Conservation (phyloP, 257 asterid species). For the Solanum ossicruentum region DNA sequence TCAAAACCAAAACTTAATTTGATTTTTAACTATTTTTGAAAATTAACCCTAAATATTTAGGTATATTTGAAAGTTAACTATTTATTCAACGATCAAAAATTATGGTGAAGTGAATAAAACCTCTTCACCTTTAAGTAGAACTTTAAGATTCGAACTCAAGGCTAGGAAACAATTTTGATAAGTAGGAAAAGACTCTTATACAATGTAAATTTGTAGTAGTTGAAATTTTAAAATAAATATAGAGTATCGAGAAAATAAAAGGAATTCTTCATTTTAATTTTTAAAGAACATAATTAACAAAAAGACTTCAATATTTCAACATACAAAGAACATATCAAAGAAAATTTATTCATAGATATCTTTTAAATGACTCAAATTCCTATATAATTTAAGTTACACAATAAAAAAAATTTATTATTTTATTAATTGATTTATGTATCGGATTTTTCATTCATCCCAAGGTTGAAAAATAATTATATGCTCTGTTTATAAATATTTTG, state of each 20-base stretch:
- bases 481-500: too few species aligned
- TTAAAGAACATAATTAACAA: too few species aligned
- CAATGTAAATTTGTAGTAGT: neutral
- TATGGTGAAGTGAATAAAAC: neutral
- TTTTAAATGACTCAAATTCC: neutral
- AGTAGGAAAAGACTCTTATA: neutral
- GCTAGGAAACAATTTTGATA: neutral
- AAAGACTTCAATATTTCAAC: too few species aligned
- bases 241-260: fast-evolving
- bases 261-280: neutral
- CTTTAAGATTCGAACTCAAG: fast-evolving
- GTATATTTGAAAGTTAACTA: neutral
- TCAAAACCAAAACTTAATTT: neutral
- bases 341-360: neutral
- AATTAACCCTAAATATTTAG: neutral
- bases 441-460: too few species aligned
- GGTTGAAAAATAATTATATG: too few species aligned
- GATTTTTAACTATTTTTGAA: neutral
- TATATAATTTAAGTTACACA: too few species aligned
- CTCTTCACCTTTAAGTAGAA: fast-evolving
- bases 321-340: neutral
- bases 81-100: fast-evolving
- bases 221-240: neutral
- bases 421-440: too few species aligned
- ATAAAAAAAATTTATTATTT: too few species aligned